Evolutionary conservation across 495 filamentous ascomycete species (phyloP), one percentile per base, ranked within the genome.

Genomic region (Talaromyces nanjingensis): DNA sequence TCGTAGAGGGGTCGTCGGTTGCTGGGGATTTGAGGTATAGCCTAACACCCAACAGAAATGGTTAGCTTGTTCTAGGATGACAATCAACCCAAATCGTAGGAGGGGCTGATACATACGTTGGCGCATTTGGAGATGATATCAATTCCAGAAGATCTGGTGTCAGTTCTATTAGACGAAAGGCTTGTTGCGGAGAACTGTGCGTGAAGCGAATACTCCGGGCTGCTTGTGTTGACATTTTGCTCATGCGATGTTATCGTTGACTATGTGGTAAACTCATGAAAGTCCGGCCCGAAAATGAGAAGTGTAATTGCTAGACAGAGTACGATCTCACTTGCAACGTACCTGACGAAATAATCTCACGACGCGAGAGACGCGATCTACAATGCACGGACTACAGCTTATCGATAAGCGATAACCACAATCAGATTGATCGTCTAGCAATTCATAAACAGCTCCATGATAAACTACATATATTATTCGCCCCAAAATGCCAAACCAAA

Each of bases 151-250:
- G 74, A 24, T 91, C 88, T 7, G 87, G 80, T 3, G 92, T 87
- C 1, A 97, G 83, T 72, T 96, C 92, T n/a, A 96, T 77, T 11
- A 96, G 78, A 31, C 87, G 85, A 72, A 92, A 89, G 5, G 83
- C 83, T 60, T 85, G 76, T 65, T 85, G 83, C 45, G 81, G 77
- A 12, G 82, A 79, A 34, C 79, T 77, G 66, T 91, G 80, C n/a
- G 79, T 81, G 63, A 94, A 85, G 2, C 84, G 78, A 65, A 91
- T 86, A 52, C 82, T 83, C 9, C 67, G 70, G n/a, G 84, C 77
- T 4, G 77, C 69, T 76, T 88, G 87, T 27, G 83, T 85, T 11
- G 85, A 81, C 87, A 89, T 89, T 65, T 68, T 8, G 29, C 47
- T 57, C 3, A 11, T 27, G 9, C 12, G 9, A 29, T n/a, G 4